Conservation (phyloP, 306 rosid genomes). For the Albizia julibrissin region DNA sequence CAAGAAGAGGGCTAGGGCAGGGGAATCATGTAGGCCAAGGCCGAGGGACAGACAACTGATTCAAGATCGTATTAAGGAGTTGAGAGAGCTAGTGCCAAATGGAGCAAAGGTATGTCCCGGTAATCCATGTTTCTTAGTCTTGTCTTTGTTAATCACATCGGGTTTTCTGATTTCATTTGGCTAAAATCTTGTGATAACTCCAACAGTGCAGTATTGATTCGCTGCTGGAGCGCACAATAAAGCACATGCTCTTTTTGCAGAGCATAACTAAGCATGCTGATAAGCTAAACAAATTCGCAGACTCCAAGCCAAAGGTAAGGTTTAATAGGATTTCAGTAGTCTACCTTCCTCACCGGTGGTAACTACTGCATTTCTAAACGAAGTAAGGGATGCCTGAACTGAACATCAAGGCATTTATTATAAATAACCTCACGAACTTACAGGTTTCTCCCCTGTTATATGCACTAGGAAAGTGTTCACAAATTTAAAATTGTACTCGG, state of each 20-base stretch:
- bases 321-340: not conserved
- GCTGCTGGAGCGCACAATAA: constrained; percentile 83
- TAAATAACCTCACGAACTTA: not conserved
- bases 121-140: not conserved
- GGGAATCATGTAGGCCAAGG: constrained; percentile 92
- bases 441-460: not conserved
- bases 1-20: constrained; percentile 89
- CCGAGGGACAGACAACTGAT: constrained; percentile 98
- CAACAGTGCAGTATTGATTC: constrained; percentile 98
- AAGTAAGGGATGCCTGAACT: not conserved
- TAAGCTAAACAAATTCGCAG: constrained; percentile 65
- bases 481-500: constrained; percentile 8
- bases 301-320: constrained; percentile 59
- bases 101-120: constrained; percentile 79
- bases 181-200: constrained; percentile 40
- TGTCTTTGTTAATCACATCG: not conserved
- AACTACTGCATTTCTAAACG: not conserved
- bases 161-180: constrained; percentile 33
- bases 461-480: not conserved
- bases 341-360: constrained; percentile 8
- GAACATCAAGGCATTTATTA: constrained; percentile 4
- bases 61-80: constrained; percentile 97
- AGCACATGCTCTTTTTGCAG: constrained; percentile 96
- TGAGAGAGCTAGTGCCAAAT: constrained; percentile 87
- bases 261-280: constrained; percentile 92